Conservation (phyloP, 805 yeast genomes). For the Suhomyces tanzawaensis region DNA sequence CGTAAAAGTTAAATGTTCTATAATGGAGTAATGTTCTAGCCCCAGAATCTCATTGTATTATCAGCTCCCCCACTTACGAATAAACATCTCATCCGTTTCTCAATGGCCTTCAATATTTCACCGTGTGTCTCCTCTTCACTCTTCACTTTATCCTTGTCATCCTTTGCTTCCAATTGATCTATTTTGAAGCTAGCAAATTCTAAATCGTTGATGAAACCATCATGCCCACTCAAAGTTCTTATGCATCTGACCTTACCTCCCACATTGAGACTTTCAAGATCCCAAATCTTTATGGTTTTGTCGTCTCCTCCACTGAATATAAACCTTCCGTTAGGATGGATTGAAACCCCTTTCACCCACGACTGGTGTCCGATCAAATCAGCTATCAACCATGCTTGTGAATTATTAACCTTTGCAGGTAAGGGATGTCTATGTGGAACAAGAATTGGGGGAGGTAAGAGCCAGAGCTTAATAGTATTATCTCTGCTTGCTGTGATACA, state of each 20-base stretch:
- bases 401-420: slow-evolving; percentile 49
- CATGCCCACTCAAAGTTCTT: slow-evolving; percentile 57
- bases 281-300: slow-evolving; percentile 75
- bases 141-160: slow-evolving; percentile 8
- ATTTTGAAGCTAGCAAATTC: slow-evolving; percentile 48
- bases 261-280: slow-evolving; percentile 41
- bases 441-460: slow-evolving; percentile 63
- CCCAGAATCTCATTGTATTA: slow-evolving; percentile 55
- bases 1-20: too few relatives aligned
- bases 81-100: slow-evolving; percentile 56
- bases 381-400: slow-evolving; percentile 57
- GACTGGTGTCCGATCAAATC: slow-evolving; percentile 75
- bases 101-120: slow-evolving; percentile 29
- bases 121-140: slow-evolving; percentile 19
- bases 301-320: slow-evolving; percentile 79
- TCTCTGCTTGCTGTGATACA: slow-evolving; percentile 82
- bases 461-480: slow-evolving; percentile 71
- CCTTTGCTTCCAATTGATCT: slow-evolving; percentile 4
- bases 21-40: too few relatives aligned
- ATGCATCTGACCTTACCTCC: slow-evolving; percentile 46
- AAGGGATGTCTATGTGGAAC: slow-evolving; percentile 54
- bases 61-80: slow-evolving; percentile 67
- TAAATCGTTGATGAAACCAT: slow-evolving; percentile 71
- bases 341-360: slow-evolving; percentile 71
- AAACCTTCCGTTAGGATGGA: slow-evolving; percentile 76